Conservation (phyloP, 768 basidiomycete genomes). For the Chalciporus chontae region DNA sequence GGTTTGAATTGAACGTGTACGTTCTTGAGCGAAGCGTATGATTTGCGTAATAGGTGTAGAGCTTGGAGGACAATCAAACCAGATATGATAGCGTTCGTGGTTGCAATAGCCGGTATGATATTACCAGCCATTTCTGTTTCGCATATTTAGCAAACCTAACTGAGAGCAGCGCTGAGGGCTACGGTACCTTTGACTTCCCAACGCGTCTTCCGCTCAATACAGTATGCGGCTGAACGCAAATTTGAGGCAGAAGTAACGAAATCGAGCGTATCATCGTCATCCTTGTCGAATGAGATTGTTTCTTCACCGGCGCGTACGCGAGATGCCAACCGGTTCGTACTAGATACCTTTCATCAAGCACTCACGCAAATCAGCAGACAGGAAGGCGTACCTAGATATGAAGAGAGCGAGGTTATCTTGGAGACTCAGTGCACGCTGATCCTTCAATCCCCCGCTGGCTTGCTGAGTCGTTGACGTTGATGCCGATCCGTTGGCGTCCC, state of each 20-base stretch:
- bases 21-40: slow-evolving; percentile 59
- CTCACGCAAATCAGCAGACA: neutral
- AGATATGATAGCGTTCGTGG: slow-evolving; percentile 96
- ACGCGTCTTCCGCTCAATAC: slow-evolving; percentile 82
- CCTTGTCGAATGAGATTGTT: slow-evolving; percentile 91
- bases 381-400: slow-evolving; percentile 64
- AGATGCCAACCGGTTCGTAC: slow-evolving; percentile 74
- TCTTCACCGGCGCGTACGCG: slow-evolving; percentile 65
- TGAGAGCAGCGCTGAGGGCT: neutral
- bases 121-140: slow-evolving; percentile 94
- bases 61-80: slow-evolving; percentile 94
- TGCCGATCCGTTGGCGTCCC: neutral
- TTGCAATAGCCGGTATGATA: slow-evolving; percentile 98
- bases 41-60: slow-evolving; percentile 72
- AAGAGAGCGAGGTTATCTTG: slow-evolving; percentile 84
- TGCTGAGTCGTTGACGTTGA: slow-evolving; percentile 14
- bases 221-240: slow-evolving; percentile 85
- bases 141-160: neutral
- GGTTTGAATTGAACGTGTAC: slow-evolving; percentile 81
- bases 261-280: slow-evolving; percentile 94
- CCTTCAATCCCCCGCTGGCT: slow-evolving; percentile 52
- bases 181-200: slow-evolving; percentile 92
- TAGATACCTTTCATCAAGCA: slow-evolving; percentile 29
- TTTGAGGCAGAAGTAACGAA: slow-evolving; percentile 96
- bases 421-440: slow-evolving; percentile 74